Evolutionary conservation across 179 eudicot genomes (phyloP), one percentile per base, ranked within the genome.

Genomic region (Silene noctiflora): DNA sequence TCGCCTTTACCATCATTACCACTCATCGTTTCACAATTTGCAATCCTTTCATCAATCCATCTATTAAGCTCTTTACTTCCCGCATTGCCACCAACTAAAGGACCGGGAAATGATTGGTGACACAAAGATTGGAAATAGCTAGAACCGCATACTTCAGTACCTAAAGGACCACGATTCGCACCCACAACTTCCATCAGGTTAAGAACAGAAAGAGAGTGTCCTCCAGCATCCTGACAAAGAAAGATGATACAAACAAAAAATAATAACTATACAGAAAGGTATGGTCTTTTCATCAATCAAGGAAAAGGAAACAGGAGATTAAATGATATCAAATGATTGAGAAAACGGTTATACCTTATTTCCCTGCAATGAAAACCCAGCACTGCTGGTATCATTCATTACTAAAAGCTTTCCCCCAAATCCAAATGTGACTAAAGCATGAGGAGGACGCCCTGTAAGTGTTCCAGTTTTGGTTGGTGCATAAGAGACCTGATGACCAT

Each of bases 371-470:
- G 89, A 70, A 64, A 77, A 81, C 44, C 82, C 88, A 39, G 76
- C 46, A 78, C 80, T 4, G 61, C 67, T 73, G 66, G 61, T 77
- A 80, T 87, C 85, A 83, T 89, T 92, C 96, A 89, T 85, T 72
- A 92, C 87, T 68, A 92, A 76, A 69, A 94, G 97, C 83, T 92
- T 92, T 72, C 98, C 98, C 67, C 98, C 98, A 83, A 95, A 95
- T 10, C 99, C 99, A 86, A 95, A 95, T 53, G 95, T 80, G 73
- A 88, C 97, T 33, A 95, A 81, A 61, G 99, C 96, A 88, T 93
- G 98, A 19, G 98, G 88, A 81, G 99, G 99, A 71, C 92, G 98
- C 56, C 92, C 93, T 13, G 91, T 90, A 71, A 93, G 84, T 75
- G 98, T 85, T 73, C 97, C 90, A 77, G 88, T 88, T 35, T 80